phyloP scores from a whole-genome alignment of 2,329 filamentous ascomycete species.

The Rutstroemia sp. region DNA sequence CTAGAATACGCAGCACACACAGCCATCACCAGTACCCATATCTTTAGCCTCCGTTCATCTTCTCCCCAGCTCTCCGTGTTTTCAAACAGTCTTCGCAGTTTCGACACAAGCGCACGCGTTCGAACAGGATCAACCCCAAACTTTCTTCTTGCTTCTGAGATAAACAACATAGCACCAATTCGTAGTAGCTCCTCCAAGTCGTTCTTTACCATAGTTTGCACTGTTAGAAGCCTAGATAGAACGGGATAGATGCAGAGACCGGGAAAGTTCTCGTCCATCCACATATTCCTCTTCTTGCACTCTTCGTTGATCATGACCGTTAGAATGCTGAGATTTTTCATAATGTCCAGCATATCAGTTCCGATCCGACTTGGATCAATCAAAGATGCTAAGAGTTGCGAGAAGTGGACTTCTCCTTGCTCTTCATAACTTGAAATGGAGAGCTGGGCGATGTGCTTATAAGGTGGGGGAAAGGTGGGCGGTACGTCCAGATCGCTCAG shows the following conservation, averaged over 20 bases:
- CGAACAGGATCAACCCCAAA: neutral
- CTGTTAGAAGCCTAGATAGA: neutral
- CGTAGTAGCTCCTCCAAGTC: neutral
- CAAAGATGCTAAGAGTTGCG: neutral
- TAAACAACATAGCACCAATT: neutral
- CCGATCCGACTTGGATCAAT: neutral
- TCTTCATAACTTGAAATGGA: neutral
- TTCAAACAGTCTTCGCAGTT: neutral
- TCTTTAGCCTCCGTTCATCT: neutral
- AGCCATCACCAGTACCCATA: neutral
- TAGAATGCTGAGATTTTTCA: neutral
- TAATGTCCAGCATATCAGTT: neutral
- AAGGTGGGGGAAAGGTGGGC: neutral
- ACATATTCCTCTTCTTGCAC: neutral
- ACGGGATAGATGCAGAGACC: slow-evolving; percentile 2
- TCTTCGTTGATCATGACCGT: neutral
- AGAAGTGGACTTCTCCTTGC: neutral
- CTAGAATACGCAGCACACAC: neutral
- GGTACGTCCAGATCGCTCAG: neutral
- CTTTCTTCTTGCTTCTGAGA: neutral
- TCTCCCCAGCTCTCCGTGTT: neutral
- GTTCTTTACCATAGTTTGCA: neutral
- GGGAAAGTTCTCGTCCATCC: neutral
- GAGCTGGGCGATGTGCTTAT: neutral
- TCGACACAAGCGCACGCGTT: neutral